phyloP scores from a whole-genome alignment of 768 basidiomycete genomes.

The Coprinellus micaceus region DNA sequence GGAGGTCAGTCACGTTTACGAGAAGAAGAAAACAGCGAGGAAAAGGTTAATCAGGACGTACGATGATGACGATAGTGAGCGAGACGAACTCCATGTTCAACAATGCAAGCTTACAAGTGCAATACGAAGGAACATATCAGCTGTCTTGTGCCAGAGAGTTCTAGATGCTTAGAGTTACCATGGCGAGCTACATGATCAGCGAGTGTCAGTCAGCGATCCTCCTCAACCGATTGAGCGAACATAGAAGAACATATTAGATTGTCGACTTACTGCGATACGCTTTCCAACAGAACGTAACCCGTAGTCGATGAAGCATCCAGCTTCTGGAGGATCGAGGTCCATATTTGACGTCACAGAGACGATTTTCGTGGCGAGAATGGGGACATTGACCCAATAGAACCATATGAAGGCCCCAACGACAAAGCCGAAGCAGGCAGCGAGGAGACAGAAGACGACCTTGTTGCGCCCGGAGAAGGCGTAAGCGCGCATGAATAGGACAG shows the following conservation, averaged over 20 bases:
- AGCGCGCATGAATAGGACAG: conserved; percentile 42
- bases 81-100: conserved; percentile 36
- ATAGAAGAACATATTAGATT: neutral
- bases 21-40: neutral
- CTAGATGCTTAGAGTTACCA: conserved; percentile 21
- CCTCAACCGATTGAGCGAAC: too few species aligned
- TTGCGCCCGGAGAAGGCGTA: conserved; percentile 40
- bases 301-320: conserved; percentile 39
- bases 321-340: neutral
- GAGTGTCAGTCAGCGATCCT: too few species aligned
- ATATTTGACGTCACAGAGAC: too few species aligned
- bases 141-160: neutral
- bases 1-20: neutral
- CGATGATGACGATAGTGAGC: conserved; percentile 31
- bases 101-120: conserved; percentile 27
- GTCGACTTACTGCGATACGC: conserved; percentile 30
- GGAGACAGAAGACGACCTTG: conserved; percentile 22
- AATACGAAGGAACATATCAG: conserved; percentile 3
- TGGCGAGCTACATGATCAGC: conserved; percentile 1
- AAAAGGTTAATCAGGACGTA: too few species aligned
- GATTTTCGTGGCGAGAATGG: conserved; percentile 3
- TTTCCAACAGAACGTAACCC: conserved; percentile 25
- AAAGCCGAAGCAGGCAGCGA: conserved; percentile 27
- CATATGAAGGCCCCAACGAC: conserved; percentile 33
- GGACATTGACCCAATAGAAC: conserved; percentile 31